A percentile compares a stretch with the other conserved stretches of the same genome.
phyloP scores from a whole-genome alignment of 345 rosid species.

The Linum lewisii region DNA sequence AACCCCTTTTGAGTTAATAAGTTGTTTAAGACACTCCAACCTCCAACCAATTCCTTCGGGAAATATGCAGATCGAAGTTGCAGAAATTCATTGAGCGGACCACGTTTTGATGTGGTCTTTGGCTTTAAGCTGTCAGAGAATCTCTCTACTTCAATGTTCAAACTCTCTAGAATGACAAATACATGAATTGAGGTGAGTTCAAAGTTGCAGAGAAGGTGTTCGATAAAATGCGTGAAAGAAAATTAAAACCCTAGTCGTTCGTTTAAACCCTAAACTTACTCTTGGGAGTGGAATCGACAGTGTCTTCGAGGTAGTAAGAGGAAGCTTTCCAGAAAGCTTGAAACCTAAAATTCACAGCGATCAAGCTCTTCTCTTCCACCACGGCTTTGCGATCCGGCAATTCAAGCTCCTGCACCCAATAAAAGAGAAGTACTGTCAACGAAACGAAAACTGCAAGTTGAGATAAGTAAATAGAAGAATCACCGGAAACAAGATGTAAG shows the following conservation, averaged over 20 bases:
- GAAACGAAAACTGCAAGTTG: too few relatives aligned
- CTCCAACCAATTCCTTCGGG: slow-evolving; percentile 45
- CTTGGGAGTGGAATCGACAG: slow-evolving; percentile 21
- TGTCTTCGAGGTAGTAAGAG: slow-evolving; percentile 42
- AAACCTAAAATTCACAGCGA: slow-evolving; percentile 26
- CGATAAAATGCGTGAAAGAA: background rate
- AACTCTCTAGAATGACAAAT: slow-evolving; percentile 15
- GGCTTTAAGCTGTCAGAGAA: slow-evolving; percentile 36
- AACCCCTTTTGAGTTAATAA: too few relatives aligned
- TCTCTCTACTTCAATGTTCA: slow-evolving; percentile 40
- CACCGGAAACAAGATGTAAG: too few relatives aligned
- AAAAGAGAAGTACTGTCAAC: too few relatives aligned
- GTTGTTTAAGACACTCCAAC: slow-evolving; percentile 16
- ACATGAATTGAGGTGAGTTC: too few relatives aligned
- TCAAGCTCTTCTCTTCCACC: slow-evolving; percentile 29
- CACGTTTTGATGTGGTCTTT: slow-evolving; percentile 21
- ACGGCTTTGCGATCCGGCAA: slow-evolving; percentile 28
- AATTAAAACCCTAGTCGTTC: background rate
- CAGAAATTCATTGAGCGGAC: slow-evolving; percentile 33
- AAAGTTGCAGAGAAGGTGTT: too few relatives aligned
- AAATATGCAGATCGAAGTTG: slow-evolving; percentile 30
- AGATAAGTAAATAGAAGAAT: too few relatives aligned
- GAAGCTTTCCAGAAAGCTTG: slow-evolving; percentile 40
- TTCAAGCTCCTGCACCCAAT: slow-evolving; percentile 30
- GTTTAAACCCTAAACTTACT: slow-evolving; percentile 17